Evolutionary conservation across 2,329 filamentous ascomycete genomes (phyloP), one percentile per base, ranked within the genome.

Genomic region (Penicillium sp.): DNA sequence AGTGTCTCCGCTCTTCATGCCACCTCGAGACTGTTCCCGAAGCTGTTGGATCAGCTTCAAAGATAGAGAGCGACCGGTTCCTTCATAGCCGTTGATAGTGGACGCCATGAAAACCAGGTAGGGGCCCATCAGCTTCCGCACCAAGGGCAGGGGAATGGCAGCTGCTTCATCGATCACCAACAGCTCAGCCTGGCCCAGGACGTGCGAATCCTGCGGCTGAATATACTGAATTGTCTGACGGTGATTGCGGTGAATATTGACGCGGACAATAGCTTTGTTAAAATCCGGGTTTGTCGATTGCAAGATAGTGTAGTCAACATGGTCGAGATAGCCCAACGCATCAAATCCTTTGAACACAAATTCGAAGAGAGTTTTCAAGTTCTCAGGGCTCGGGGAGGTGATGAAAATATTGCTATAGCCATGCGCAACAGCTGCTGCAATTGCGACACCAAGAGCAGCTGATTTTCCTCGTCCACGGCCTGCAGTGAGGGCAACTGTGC

Each of bases 331-430:
- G 20, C 85, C 87, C 18, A 98, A 76, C 8, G 90, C 87, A 63
- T 98, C 93, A 57, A 98, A 98, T 0, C 90, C 93, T 66, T 96
- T 97, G 76, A 98, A 96, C 13, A 98, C 80, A 58, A 98, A 98
- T 59, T 98, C 90, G 62, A 98, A 98, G 6, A 98, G 75, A 0
- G 93, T 98, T 72, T 97, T 98, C 76, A 98, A 76, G 69, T 98
- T 98, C 70, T 98, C 94, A 0, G 93, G 93, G 46, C 88, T 96
- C 0, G 91, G 91, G 1, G 91, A 97, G 1, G 93, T 98, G 62
- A 98, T 95, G 70, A 98, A 98, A 58, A 98, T 95, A 66, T 98
- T 98, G 73, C 89, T 95, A 69, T 98, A 98, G 17, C 93, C 93
- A 62, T 97, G 87, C 1, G 93, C 91, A 30, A 98, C 80, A 1